phyloP scores from a whole-genome alignment of 257 asterid genomes.

The Solanum dulcamara region DNA sequence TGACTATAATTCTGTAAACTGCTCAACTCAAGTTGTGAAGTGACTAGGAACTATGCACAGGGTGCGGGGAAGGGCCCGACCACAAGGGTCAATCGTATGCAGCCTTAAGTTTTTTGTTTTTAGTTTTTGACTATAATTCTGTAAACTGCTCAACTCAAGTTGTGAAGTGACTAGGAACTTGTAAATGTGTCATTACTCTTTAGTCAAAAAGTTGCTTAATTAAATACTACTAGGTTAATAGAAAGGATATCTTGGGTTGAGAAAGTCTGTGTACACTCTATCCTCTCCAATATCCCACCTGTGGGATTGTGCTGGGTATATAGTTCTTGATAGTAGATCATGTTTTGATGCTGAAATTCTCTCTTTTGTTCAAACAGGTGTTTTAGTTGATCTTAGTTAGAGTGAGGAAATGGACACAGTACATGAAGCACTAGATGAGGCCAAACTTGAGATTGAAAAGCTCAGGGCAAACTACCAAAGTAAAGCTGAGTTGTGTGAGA shows the following conservation, averaged over 20 bases:
- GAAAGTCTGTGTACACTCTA: neutral
- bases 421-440: constrained; percentile 68
- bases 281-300: neutral
- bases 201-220: neutral
- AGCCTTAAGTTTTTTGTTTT: too few relatives aligned
- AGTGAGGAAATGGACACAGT: constrained; percentile 37
- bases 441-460: constrained; percentile 55
- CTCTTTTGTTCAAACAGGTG: constrained; percentile 1
- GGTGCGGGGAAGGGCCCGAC: too few relatives aligned
- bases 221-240: neutral
- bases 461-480: constrained; percentile 35
- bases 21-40: too few relatives aligned
- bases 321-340: neutral
- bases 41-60: too few relatives aligned
- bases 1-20: too few relatives aligned
- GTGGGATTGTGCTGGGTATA: neutral
- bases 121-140: neutral
- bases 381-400: neutral
- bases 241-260: neutral
- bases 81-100: too few relatives aligned
- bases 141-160: neutral
- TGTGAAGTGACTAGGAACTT: neutral
- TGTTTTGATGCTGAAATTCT: neutral
- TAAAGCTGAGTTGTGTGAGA: constrained; percentile 46
- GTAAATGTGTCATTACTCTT: neutral